A percentile compares a stretch with the other conserved stretches of the same genome.
Evolutionary conservation across 805 yeast species (phyloP).

Genomic region (Candida verbasci): DNA sequence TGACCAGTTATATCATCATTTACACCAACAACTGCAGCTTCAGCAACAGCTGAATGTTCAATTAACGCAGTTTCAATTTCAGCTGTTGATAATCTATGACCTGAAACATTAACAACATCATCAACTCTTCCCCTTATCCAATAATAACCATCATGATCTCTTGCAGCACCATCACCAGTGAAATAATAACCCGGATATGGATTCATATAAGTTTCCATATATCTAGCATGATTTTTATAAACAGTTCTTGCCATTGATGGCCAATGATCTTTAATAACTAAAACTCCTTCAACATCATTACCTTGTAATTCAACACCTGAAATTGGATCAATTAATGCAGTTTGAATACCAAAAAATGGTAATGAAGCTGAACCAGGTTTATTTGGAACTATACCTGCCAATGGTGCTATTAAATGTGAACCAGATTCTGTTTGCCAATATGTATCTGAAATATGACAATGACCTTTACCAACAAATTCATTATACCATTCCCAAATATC

Average conservation of each 20-base stretch:
- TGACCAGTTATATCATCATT: slow-evolving; percentile 82
- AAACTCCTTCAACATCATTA: slow-evolving; percentile 75
- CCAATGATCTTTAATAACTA: slow-evolving; percentile 71
- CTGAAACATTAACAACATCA: slow-evolving; percentile 84
- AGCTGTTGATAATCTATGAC: slow-evolving; percentile 84
- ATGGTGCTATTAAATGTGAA: slow-evolving; percentile 71
- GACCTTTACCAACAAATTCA: slow-evolving; percentile 63
- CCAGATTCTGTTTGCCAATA: slow-evolving; percentile 92
- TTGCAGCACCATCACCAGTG: slow-evolving; percentile 88
- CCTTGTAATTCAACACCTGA: slow-evolving; percentile 65
- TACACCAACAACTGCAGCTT: slow-evolving; percentile 81
- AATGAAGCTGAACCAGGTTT: slow-evolving; percentile 84
- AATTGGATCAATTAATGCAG: slow-evolving; percentile 70
- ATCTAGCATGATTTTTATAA: slow-evolving; percentile 72
- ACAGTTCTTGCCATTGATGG: slow-evolving; percentile 84
- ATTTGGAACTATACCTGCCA: slow-evolving; percentile 72
- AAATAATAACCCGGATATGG: slow-evolving; percentile 81
- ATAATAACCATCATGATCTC: slow-evolving; percentile 78
- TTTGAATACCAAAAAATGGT: slow-evolving; percentile 79
- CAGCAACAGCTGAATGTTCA: slow-evolving; percentile 68
- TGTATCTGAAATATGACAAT: slow-evolving; percentile 74
- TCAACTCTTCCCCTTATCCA: slow-evolving; percentile 88
- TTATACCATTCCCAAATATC: slow-evolving; percentile 88
- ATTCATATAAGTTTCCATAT: slow-evolving; percentile 73
- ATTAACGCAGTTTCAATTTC: slow-evolving; percentile 81